Conservation (phyloP, 306 rosid species). For the Quercus bicolor region DNA sequence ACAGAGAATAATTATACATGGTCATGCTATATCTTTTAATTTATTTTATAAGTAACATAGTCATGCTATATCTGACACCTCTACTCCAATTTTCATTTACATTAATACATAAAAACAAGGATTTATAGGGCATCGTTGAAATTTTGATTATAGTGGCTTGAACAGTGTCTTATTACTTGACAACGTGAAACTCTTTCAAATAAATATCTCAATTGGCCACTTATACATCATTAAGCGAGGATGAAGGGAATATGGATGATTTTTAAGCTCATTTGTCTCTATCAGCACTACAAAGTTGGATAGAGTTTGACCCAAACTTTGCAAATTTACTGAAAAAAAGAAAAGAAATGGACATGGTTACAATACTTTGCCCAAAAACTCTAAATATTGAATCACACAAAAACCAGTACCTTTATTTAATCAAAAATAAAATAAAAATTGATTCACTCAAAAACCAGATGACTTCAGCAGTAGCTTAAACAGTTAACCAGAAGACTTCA, state of each 20-base stretch:
- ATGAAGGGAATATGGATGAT: no score
- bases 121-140: neutral
- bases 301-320: no score
- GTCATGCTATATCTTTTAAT: neutral
- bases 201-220: neutral
- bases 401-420: no score
- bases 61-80: neutral
- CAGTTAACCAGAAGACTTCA: neutral
- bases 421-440: no score
- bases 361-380: neutral
- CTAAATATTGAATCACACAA: no score
- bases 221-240: neutral
- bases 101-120: neutral
- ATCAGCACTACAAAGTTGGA: no score
- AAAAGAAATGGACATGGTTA: neutral
- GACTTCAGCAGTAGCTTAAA: neutral
- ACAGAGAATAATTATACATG: neutral
- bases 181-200: neutral
- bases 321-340: neutral
- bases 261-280: no score
- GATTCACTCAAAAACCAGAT: neutral
- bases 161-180: neutral
- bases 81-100: neutral
- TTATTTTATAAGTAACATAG: no score
- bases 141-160: neutral